A percentile compares a stretch with the other conserved stretches of the same genome.
phyloP scores from a whole-genome alignment of 176 grass and related monocot genomes.

The Luzula sylvatica region DNA sequence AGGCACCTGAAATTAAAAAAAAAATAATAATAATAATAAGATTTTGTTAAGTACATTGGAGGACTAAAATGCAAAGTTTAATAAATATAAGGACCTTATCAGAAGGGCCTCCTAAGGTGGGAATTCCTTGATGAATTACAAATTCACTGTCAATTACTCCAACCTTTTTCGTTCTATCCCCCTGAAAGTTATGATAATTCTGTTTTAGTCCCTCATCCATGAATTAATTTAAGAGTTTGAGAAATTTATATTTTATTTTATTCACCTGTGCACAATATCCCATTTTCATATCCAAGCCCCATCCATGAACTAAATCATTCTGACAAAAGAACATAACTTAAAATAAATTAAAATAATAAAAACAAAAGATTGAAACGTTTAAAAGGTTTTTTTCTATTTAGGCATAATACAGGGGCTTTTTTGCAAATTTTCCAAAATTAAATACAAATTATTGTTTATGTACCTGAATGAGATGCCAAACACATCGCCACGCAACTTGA shows the following conservation, averaged over 20 bases:
- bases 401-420: background rate
- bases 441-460: constrained; percentile 9
- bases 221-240: background rate
- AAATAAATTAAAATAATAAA: background rate
- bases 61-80: constrained; percentile 5
- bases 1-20: constrained; percentile 27
- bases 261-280: constrained; percentile 94
- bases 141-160: constrained; percentile 93
- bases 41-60: background rate
- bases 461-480: constrained; percentile 98
- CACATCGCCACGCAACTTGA: constrained; percentile 88
- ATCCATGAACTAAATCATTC: constrained; percentile 98
- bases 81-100: constrained; percentile 34
- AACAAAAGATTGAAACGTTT: background rate
- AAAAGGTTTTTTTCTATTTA: background rate
- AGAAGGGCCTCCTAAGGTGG: constrained; percentile 87
- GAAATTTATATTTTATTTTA: background rate
- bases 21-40: background rate
- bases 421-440: background rate
- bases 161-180: constrained; percentile 91
- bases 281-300: constrained; percentile 98
- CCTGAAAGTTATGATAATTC: constrained; percentile 47
- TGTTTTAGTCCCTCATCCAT: background rate
- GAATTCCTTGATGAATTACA: constrained; percentile 93
- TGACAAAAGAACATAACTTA: constrained; percentile 25